These are phyloP conservation scores for Cynara cardunculus DNA, from an alignment of 129 eudicot species.

Conservation along the genomic window DNA sequence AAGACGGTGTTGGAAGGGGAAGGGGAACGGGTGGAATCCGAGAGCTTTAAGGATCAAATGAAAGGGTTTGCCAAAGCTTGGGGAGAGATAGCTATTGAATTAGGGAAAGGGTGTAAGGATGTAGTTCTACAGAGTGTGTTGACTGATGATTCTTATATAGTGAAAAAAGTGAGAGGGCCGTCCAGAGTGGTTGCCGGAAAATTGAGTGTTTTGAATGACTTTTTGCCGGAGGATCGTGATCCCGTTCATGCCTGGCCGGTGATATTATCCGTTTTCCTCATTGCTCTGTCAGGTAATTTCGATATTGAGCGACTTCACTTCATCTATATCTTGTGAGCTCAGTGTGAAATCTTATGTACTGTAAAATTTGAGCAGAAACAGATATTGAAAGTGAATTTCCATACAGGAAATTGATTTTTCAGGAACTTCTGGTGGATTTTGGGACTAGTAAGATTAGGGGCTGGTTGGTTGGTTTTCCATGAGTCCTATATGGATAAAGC, in stretches of 20 bases:
- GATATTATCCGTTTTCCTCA: conserved; percentile 51
- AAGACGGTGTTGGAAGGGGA: conserved; percentile 32
- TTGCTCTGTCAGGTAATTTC: conserved; percentile 59
- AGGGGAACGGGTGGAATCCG: conserved; percentile 39
- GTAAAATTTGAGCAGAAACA: not conserved
- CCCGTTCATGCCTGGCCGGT: conserved; percentile 83
- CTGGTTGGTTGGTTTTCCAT: not conserved
- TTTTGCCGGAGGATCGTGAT: conserved; percentile 95
- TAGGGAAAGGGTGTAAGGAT: conserved; percentile 75
- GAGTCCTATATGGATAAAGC: too few species aligned
- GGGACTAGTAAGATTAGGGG: not conserved
- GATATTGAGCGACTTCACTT: not conserved
- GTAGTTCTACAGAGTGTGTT: conserved; percentile 64
- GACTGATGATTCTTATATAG: conserved; percentile 68
- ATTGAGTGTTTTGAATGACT: conserved; percentile 69
- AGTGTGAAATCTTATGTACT: not conserved
- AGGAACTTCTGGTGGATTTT: not conserved
- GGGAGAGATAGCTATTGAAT: conserved; percentile 77
- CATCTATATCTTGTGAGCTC: not conserved
- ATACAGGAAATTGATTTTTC: not conserved
- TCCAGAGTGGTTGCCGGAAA: conserved; percentile 32
- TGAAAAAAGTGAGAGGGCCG: conserved; percentile 46
- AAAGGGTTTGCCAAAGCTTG: conserved; percentile 85
- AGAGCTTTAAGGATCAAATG: conserved; percentile 74
- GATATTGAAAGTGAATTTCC: not conserved